Evolutionary conservation across 148 eudicot genomes (phyloP), one percentile per base, ranked within the genome.

Genomic region (Vaccinium corymbosum): DNA sequence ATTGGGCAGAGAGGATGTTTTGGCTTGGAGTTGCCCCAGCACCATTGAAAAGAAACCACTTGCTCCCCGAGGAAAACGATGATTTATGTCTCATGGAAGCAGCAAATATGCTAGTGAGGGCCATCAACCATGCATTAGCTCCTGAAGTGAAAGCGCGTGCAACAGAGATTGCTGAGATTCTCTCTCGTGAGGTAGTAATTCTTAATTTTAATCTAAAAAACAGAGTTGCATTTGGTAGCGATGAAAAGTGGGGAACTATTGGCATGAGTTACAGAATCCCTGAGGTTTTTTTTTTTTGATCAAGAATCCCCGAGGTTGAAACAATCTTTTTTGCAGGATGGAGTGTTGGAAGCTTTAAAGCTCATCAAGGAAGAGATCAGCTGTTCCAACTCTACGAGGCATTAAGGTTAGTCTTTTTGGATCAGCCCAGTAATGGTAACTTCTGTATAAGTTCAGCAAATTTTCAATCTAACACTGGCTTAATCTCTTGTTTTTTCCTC

Each of bases 1-100:
- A 97, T 75, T 95, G 99, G 99, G 98, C 98, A 29, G 98, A 97
- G 86, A 94, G 98, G 89, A 97, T 95, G 98, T 92, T 74, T 87
- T 97, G 98, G 98, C 90, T 97, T 78, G 99, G 99, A 85, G 98
- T 97, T 89, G 90, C 98, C 51, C 92, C 98, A 29, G 92, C 93
- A 84, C 98, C 98, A 46, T 81, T 97, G 35, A 88, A 91, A 64
- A 89, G 87, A 86, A 80, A 87, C 72, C 86, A 88, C 46, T 82
- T 97, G 89, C 84, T 97, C 80, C 98, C 96, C 0, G 94, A 88
- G 55, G 82, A 85, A 86, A 84, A 86, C 84, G 89, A 94, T 81
- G 90, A 90, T 11, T 9, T 57, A 46, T 85, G 84, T 85, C 84
- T 93, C 38, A 89, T 13, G 79, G 89, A 91, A 92, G 94, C 93